A percentile compares a stretch with the other conserved stretches of the same genome.
Evolutionary conservation across 2,329 filamentous ascomycete genomes (phyloP).

Genomic region (Nemania diffusa): DNA sequence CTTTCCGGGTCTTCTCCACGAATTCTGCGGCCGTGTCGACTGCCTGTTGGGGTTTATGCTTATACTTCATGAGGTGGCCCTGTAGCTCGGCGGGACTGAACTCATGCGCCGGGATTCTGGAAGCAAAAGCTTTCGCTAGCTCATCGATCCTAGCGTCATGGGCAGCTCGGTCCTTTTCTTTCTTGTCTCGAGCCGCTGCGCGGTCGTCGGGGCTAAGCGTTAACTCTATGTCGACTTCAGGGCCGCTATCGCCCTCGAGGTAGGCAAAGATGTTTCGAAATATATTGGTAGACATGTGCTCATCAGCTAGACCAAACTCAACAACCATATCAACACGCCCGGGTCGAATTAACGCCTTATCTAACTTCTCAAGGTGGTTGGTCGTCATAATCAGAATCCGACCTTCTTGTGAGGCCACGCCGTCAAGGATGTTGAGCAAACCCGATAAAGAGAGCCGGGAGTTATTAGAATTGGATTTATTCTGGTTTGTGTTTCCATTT

Average conservation of each 20-base stretch:
- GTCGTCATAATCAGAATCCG: slow-evolving; percentile 74
- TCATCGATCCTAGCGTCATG: slow-evolving; percentile 55
- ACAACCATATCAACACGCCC: slow-evolving; percentile 71
- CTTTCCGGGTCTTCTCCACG: slow-evolving; percentile 60
- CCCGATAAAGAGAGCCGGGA: slow-evolving; percentile 74
- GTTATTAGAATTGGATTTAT: slow-evolving; percentile 9
- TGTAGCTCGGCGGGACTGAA: slow-evolving; percentile 72
- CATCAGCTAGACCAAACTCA: slow-evolving; percentile 65
- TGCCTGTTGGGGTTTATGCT: slow-evolving; percentile 61
- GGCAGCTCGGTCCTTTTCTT: slow-evolving; percentile 49
- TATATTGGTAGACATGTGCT: slow-evolving; percentile 62
- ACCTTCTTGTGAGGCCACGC: slow-evolving; percentile 72
- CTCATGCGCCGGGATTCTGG: slow-evolving; percentile 62
- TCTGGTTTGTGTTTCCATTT: slow-evolving; percentile 42
- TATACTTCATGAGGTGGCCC: slow-evolving; percentile 66
- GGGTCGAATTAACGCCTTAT: slow-evolving; percentile 70
- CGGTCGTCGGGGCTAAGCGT: slow-evolving; percentile 47
- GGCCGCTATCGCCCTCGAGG: slow-evolving; percentile 59
- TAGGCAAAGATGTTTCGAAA: slow-evolving; percentile 68
- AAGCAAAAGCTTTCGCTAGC: slow-evolving; percentile 61
- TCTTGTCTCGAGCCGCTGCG: slow-evolving; percentile 44
- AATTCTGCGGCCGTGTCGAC: slow-evolving; percentile 60
- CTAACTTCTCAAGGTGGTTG: slow-evolving; percentile 70
- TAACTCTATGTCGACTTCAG: slow-evolving; percentile 40
- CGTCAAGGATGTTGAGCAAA: slow-evolving; percentile 83